A percentile compares a stretch with the other conserved stretches of the same genome.
phyloP scores from a whole-genome alignment of 495 filamentous ascomycete genomes.

The Hypoxylon trugodes region DNA sequence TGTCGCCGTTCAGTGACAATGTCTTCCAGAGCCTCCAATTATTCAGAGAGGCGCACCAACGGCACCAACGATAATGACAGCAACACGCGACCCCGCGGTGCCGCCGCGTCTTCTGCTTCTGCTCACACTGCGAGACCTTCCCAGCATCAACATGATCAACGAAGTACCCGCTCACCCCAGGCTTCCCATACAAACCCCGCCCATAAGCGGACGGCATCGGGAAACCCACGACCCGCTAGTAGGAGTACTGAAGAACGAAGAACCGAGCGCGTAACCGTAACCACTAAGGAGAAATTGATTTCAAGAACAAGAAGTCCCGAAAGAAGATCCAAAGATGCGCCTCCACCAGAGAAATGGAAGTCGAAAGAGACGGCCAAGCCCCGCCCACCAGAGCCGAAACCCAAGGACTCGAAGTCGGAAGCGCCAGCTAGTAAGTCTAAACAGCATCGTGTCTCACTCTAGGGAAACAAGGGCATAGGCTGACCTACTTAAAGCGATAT shows the following conservation, averaged over 20 bases:
- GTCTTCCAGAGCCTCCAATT: conserved; percentile 48
- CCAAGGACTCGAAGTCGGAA: conserved; percentile 55
- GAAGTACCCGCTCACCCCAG: conserved; percentile 36
- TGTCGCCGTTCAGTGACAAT: conserved; percentile 45
- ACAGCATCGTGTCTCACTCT: not conserved
- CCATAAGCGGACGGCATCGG: conserved; percentile 56
- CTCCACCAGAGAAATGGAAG: conserved; percentile 44
- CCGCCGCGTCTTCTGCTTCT: not conserved
- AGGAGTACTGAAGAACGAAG: conserved; percentile 53
- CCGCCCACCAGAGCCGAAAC: conserved; percentile 55
- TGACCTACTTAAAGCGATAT: conserved; percentile 51
- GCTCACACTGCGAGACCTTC: conserved; percentile 35
- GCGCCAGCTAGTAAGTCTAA: conserved; percentile 44
- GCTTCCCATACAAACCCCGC: conserved; percentile 43
- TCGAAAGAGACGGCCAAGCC: conserved; percentile 49
- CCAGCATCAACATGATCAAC: conserved; percentile 33
- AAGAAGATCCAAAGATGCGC: conserved; percentile 59
- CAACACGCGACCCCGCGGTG: conserved; percentile 50
- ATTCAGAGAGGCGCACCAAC: conserved; percentile 53
- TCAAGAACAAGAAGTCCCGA: conserved; percentile 71
- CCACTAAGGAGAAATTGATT: conserved; percentile 70
- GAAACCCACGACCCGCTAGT: conserved; percentile 50
- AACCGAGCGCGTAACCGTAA: conserved; percentile 64
- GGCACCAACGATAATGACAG: conserved; percentile 47
- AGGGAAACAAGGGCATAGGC: not conserved